Evolutionary conservation across 495 filamentous ascomycete genomes (phyloP).

Genomic region (Hypoxylon crocopeplum): DNA sequence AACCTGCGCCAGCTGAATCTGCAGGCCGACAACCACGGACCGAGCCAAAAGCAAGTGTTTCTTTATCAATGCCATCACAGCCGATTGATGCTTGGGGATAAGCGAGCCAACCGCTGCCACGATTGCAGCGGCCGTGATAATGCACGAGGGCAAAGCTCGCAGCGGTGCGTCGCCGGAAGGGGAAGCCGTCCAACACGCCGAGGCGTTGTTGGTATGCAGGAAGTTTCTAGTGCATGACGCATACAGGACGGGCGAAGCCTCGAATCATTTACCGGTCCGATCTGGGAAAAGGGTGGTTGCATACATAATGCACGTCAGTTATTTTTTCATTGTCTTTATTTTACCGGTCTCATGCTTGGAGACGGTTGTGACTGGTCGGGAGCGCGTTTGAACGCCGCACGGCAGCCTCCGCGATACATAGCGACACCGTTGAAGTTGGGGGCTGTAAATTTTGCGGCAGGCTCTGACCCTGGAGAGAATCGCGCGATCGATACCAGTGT

Average conservation of each 20-base stretch:
- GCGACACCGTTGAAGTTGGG: slow-evolving; percentile 1
- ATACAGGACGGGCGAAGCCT: slow-evolving; percentile 7
- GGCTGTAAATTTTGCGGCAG: background rate
- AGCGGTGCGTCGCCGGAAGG: slow-evolving; percentile 8
- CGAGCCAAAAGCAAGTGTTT: background rate
- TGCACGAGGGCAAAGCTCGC: slow-evolving; percentile 1
- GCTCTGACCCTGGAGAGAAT: background rate
- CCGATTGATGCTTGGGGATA: slow-evolving; percentile 12
- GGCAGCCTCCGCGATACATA: background rate
- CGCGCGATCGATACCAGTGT: background rate
- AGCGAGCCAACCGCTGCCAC: slow-evolving; percentile 20
- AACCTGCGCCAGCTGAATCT: background rate
- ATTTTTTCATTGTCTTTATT: slow-evolving; percentile 2
- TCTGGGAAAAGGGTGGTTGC: slow-evolving; percentile 6
- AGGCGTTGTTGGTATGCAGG: slow-evolving; percentile 2
- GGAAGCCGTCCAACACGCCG: slow-evolving; percentile 11
- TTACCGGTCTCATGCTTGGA: slow-evolving; percentile 1
- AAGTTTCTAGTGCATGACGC: background rate
- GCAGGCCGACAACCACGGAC: slow-evolving; percentile 6
- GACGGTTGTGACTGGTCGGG: slow-evolving; percentile 13
- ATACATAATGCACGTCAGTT: slow-evolving; percentile 16
- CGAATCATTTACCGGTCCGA: slow-evolving; percentile 26
- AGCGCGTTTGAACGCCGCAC: slow-evolving; percentile 4
- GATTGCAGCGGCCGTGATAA: slow-evolving; percentile 5
- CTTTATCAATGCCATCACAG: slow-evolving; percentile 2